Conservation (phyloP, 2,329 filamentous ascomycete species). For the Penicillium sp. region DNA sequence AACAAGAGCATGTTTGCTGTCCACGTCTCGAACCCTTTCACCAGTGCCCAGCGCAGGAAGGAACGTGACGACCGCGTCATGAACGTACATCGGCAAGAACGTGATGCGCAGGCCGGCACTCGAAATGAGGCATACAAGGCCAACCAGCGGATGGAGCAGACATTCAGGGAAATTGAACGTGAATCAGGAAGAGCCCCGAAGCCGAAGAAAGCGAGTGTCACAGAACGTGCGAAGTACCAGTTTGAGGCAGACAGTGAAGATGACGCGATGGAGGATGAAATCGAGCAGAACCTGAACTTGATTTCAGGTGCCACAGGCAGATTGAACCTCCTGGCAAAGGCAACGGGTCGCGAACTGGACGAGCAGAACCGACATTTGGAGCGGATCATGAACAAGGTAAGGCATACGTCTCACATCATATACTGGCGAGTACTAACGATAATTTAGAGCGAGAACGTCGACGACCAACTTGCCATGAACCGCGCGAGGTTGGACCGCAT, state of each 20-base stretch:
- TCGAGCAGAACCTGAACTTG: constrained; percentile 68
- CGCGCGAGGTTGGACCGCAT: constrained; percentile 69
- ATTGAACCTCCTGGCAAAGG: constrained; percentile 73
- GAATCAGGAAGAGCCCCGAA: constrained; percentile 53
- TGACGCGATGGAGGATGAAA: constrained; percentile 72
- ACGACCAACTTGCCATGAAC: constrained; percentile 81
- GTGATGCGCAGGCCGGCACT: constrained; percentile 61
- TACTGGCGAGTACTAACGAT: constrained; percentile 27
- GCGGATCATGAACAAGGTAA: constrained; percentile 77
- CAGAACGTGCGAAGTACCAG: constrained; percentile 73
- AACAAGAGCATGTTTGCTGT: constrained; percentile 92
- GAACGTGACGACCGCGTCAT: constrained; percentile 72
- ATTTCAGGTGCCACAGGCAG: constrained; percentile 67
- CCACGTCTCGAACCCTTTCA: constrained; percentile 79
- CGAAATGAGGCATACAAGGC: constrained; percentile 57
- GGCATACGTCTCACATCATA: constrained; percentile 25
- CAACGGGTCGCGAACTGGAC: constrained; percentile 76
- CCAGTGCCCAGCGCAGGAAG: constrained; percentile 66
- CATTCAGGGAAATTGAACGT: constrained; percentile 67
- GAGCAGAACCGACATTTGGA: constrained; percentile 79
- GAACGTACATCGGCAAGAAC: constrained; percentile 65
- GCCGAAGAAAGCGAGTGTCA: constrained; percentile 58
- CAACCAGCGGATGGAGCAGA: constrained; percentile 66
- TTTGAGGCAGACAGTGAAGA: constrained; percentile 77
- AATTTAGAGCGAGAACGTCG: constrained; percentile 76